A percentile compares a stretch with the other conserved stretches of the same genome.
These are phyloP conservation scores for Bipolaris sorokiniana DNA, from an alignment of 2,329 filamentous ascomycete species.

Conservation along the genomic window DNA sequence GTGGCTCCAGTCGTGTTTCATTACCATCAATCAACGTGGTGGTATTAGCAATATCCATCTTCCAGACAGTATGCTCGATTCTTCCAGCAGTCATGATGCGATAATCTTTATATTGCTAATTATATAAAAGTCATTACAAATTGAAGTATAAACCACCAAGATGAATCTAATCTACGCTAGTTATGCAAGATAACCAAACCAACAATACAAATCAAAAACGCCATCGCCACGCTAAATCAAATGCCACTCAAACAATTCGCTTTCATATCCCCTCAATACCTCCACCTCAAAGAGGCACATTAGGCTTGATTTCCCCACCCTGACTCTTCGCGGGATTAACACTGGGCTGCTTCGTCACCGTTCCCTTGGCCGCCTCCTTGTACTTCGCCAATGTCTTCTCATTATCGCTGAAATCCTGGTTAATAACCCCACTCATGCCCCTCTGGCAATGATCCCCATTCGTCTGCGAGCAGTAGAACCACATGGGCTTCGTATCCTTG, in stretches of 20 bases:
- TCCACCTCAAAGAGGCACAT: slow-evolving; percentile 29
- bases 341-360: slow-evolving; percentile 33
- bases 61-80: too few relatives aligned
- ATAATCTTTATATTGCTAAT: not conserved
- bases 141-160: not conserved
- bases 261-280: not conserved
- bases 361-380: slow-evolving; percentile 32
- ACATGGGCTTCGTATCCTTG: slow-evolving; percentile 72
- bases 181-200: not conserved
- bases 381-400: slow-evolving; percentile 37
- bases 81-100: not conserved
- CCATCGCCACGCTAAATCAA: not conserved
- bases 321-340: slow-evolving; percentile 20
- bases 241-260: too few relatives aligned
- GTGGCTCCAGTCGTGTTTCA: not conserved
- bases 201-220: not conserved
- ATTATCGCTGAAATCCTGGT: slow-evolving; percentile 50
- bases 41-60: not conserved
- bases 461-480: slow-evolving; percentile 76
- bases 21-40: not conserved
- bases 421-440: slow-evolving; percentile 77
- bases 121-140: not conserved
- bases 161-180: not conserved
- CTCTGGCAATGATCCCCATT: slow-evolving; percentile 68
- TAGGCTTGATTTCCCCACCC: slow-evolving; percentile 34